These are phyloP conservation scores for Bipolaris oryzae DNA, from an alignment of 2,329 filamentous ascomycete genomes.

Conservation along the genomic window DNA sequence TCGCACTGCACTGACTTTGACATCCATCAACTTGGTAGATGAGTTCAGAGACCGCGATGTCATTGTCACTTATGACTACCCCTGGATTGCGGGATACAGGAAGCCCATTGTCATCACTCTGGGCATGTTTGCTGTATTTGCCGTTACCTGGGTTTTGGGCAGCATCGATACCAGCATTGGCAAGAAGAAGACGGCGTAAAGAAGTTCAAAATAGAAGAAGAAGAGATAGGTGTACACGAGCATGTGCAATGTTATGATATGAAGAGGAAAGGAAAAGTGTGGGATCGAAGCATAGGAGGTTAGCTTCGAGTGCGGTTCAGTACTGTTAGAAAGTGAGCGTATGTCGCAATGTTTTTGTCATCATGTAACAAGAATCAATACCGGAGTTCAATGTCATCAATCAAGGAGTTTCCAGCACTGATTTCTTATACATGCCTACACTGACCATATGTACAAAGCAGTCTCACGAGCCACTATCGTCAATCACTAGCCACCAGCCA, in stretches of 20 bases:
- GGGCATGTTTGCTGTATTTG: conserved; percentile 75
- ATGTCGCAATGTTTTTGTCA: background rate
- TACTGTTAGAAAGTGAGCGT: conserved; percentile 5
- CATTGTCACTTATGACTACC: conserved; percentile 86
- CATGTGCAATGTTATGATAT: background rate
- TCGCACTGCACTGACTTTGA: conserved; percentile 79
- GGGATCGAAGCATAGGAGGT: background rate
- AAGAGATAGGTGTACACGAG: conserved; percentile 1
- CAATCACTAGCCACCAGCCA: background rate
- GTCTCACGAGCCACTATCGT: background rate
- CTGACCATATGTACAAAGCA: background rate
- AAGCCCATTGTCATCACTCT: conserved; percentile 85
- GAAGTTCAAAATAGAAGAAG: background rate
- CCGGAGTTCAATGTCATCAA: conserved; percentile 12
- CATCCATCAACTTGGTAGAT: conserved; percentile 85
- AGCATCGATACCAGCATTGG: conserved; percentile 82
- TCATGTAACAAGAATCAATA: conserved; percentile 32
- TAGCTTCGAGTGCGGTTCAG: conserved; percentile 8
- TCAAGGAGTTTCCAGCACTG: conserved; percentile 9
- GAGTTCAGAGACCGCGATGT: conserved; percentile 84
- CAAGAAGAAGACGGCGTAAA: conserved; percentile 54
- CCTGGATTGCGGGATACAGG: conserved; percentile 73
- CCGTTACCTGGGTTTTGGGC: conserved; percentile 74
- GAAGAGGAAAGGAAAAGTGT: background rate
- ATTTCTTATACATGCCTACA: background rate